These are phyloP conservation scores for Angomonas desouzai DNA, from an alignment of 208 protist genomes.

Conservation along the genomic window DNA sequence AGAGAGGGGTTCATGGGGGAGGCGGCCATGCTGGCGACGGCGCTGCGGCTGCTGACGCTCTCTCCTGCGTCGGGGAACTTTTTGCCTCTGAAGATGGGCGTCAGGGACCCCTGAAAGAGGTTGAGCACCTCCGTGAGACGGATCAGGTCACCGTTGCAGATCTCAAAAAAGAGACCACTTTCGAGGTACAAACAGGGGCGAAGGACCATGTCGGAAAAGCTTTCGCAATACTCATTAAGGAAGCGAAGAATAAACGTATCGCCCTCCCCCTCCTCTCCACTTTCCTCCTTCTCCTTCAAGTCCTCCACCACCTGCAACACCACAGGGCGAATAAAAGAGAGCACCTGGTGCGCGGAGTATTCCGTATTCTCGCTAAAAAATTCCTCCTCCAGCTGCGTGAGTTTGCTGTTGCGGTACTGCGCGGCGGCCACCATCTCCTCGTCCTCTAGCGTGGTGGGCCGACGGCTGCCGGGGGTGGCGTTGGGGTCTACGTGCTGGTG, in stretches of 20 bases:
- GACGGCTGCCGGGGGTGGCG: background rate
- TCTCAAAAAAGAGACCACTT: slow-evolving; percentile 28
- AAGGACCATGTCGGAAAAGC: slow-evolving; percentile 22
- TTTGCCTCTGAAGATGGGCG: slow-evolving; percentile 53
- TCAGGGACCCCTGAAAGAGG: slow-evolving; percentile 42
- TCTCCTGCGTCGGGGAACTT: slow-evolving; percentile 24
- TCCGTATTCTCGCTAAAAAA: slow-evolving; percentile 12
- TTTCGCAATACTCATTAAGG: slow-evolving; percentile 26
- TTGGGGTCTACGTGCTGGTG: background rate
- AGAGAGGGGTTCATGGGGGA: slow-evolving; percentile 7
- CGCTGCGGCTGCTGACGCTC: background rate
- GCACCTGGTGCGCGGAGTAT: slow-evolving; percentile 16
- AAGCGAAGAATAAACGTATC: slow-evolving; percentile 12
- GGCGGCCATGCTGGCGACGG: background rate
- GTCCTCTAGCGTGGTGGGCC: background rate
- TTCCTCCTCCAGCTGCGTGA: slow-evolving; percentile 14
- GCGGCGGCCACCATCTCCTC: slow-evolving; percentile 16
- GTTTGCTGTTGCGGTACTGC: slow-evolving; percentile 9
- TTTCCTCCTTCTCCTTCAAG: background rate
- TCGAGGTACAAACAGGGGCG: slow-evolving; percentile 44
- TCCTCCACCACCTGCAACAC: slow-evolving; percentile 14
- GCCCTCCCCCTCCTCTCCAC: background rate
- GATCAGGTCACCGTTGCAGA: slow-evolving; percentile 47
- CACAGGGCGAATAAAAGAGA: slow-evolving; percentile 21
- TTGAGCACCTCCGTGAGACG: slow-evolving; percentile 37